Base-by-base conservation (phyloP, 2,329 filamentous ascomycete genomes). In the Colletotrichum theobromicola region DNA sequence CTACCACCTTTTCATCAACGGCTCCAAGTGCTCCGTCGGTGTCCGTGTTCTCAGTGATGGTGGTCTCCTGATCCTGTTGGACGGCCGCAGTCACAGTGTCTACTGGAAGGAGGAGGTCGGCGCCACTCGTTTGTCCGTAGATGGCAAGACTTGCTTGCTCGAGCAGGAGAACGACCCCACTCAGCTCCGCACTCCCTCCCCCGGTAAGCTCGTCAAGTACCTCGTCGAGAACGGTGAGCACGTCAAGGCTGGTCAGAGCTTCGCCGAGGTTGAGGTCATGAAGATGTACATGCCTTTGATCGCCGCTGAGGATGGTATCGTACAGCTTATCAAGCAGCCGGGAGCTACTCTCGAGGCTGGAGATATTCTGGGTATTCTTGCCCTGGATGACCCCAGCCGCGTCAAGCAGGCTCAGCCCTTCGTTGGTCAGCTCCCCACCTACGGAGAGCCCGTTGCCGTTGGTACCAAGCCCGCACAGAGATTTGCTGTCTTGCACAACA, bases 281-380 rank as follows among this genome's bases (percentile, higher is more conserved):
- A 99, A 99, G 91, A 99, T 99, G 97, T 98, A 98, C 90, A 99
- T 99, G 97, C 97, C 97, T 81, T 90, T 99, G 70, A 91, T 99
- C 76, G 94, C 97, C 4, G 94, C 96, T 82, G 97, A 99, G 84
- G 97, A 98, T 80, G 97, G 97, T 88, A 91, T 98, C 69, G 96
- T 99, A 71, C 97, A 98, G 87, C 91, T 99, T 80, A 98, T 99
- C 89, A 99, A 99, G 91, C 97, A 98, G 87, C 97, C 97, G 76
- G 97, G 97, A 84, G 94, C 97, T n/a, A 97, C 95, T 21, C 94
- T 99, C 62, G 96, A 98, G 85, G 97, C 97, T 82, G 97, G 97
- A 85, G 97, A 99, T 83, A 98, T 99, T 75, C 92, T 99, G n/a
- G 97, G 96, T 87, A 98, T 99, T 77, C 91, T 99, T 30, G 94